Evolutionary conservation across 192 early-diverging fungal genomes (phyloP), one percentile per base, ranked within the genome.

Genomic region (Coemansia sp.): DNA sequence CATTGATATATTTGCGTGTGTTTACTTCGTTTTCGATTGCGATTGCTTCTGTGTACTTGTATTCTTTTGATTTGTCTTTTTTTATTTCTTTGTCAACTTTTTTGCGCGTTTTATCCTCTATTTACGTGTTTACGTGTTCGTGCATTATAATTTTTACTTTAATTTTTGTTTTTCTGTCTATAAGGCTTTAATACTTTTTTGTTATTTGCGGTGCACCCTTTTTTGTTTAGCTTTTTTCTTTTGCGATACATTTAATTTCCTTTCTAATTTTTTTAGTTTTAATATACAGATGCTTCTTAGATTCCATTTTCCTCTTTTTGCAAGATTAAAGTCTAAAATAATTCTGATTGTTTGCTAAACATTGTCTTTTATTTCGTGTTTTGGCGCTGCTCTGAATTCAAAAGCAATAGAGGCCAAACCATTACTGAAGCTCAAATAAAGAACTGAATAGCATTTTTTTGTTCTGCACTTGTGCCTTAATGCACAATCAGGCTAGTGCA

Each of bases 61-160:
- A 56, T 18, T 56, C 51, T 55, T 56, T 65, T 33, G 22, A 25
- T 25, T 25, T 25, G 22, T 25, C 22, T 12, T 36, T 33, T 48
- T 66, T 36, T 38, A 31, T 66, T 20, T 31, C 16, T 7, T 25
- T 48, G 42, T 62, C 30, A n/a, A 48, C 17, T 58, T 22, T 33
- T 52, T 28, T 42, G 28, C 32, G 32, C 55, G 29, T 33, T 32
- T 45, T 52, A 20, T 55, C 22, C 25, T 16, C 55, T 56, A 32
- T 56, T 32, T 45, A 52, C 31, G 30, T 10, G 33, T 32, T 56
- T 56, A 25, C 56, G 40, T 4, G 31, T 56, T 20, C 36, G 48
- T 65, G 40, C 52, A 56, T 48, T 36, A 45, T 45, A 45, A 45
- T 45, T 45, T 12, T 16, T 8, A 42, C 3, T 10, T 12, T 54